These are phyloP conservation scores for Pezicula neosporulosa DNA, from an alignment of 2,329 filamentous ascomycete genomes.

Conservation along the genomic window DNA sequence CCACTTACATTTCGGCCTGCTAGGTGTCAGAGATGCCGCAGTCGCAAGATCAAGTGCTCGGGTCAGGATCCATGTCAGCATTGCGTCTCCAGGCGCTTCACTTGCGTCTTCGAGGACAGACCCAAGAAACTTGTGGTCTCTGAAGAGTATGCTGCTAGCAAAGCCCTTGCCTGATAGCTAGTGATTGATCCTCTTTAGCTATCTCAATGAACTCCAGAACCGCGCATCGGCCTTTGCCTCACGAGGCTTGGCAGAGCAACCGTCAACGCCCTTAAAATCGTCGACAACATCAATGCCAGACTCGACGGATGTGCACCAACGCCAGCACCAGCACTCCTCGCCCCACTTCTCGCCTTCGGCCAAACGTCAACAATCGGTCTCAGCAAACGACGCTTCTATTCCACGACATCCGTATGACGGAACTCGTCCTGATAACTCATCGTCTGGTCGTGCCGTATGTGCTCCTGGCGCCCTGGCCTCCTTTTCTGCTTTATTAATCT, in stretches of 20 bases:
- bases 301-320: neutral
- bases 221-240: neutral
- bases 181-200: neutral
- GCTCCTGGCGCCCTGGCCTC: too few species aligned
- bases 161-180: neutral
- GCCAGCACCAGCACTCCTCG: neutral
- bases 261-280: neutral
- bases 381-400: neutral
- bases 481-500: too few species aligned
- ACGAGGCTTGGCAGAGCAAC: neutral
- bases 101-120: constrained; percentile 1
- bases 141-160: neutral
- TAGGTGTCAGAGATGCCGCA: constrained; percentile 1
- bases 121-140: constrained; percentile 1
- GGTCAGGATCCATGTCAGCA: neutral
- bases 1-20: neutral
- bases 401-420: neutral
- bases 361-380: neutral
- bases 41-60: constrained; percentile 1
- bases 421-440: too few species aligned
- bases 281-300: too few species aligned
- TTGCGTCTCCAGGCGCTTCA: neutral
- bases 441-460: too few species aligned
- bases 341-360: neutral
- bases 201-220: neutral